Evolutionary conservation across 345 rosid species (phyloP), one percentile per base, ranked within the genome.

Genomic region (Citrus cavaleriei): DNA sequence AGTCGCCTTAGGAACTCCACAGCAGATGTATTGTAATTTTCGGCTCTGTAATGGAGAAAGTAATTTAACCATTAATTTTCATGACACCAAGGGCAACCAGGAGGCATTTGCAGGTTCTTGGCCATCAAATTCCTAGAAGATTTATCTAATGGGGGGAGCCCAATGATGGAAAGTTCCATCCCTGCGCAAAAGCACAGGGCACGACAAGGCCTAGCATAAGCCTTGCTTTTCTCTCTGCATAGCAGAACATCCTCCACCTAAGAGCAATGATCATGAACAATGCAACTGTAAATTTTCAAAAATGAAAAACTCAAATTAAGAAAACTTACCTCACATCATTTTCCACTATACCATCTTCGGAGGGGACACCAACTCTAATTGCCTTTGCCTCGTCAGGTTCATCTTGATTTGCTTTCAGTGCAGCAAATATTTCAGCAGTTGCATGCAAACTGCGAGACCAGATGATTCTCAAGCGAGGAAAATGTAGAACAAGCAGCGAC

Each of bases 401-500:
- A 75, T 96, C 98, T 80, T 96, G 99, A 85, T 96, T 96, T 34
- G 95, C 91, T 86, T 94, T 96, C 55, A 94, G 87, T 13, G 91
- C 82, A 40, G 92, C 87, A 86, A 96, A 96, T 82, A 94, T 93
- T 79, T 96, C 98, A 22, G 97, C 97, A 55, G 98, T 96, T 30
- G 99, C 97, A 85, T 93, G 93, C 76, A 96, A 87, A 84, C 99
- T 91, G 61, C 98, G 94, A 77, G 99, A 96, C 99, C 98, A 94
- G 84, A 96, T 81, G 77, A 94, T 87, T 68, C 99, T 86, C 83
- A 96, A 73, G 77, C 98, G 91, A 37, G 99, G 98, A 75, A 96
- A 94, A 85, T 94, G 99, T 42, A 96, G 82, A 81, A 83, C 97
- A 59, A 96, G 94, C 83, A 96, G 84, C 51, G 99, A 94, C 55